phyloP scores from a whole-genome alignment of 2,329 filamentous ascomycete genomes.

The Paecilomyces dactylethromorphus region DNA sequence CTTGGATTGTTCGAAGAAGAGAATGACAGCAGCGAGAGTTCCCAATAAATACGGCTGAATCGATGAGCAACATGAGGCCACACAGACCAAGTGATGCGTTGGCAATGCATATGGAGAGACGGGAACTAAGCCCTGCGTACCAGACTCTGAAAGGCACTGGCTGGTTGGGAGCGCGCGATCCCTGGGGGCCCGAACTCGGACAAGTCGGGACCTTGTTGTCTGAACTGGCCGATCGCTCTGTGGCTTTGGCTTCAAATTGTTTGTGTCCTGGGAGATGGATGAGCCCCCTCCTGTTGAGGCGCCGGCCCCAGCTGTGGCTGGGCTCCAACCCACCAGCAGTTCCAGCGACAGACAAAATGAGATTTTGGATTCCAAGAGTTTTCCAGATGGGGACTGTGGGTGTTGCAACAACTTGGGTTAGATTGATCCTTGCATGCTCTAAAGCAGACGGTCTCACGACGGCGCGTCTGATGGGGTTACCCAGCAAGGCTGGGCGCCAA shows the following conservation, averaged over 20 bases:
- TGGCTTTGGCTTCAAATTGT: neutral
- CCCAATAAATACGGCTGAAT: neutral
- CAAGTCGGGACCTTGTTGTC: neutral
- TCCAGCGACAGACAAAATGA: neutral
- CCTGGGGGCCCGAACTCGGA: neutral
- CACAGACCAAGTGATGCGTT: conserved; percentile 18
- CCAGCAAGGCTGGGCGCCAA: neutral
- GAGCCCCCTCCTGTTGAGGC: neutral
- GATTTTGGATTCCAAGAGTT: neutral
- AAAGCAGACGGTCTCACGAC: neutral
- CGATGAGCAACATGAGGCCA: conserved; percentile 1
- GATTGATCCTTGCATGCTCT: neutral
- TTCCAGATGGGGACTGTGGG: neutral
- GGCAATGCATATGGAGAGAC: conserved; percentile 11
- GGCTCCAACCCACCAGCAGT: neutral
- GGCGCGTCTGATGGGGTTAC: neutral
- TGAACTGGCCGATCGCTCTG: neutral
- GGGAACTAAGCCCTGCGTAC: conserved; percentile 3
- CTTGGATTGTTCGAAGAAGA: neutral
- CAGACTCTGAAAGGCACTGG: neutral
- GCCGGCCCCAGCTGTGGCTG: neutral
- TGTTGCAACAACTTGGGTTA: neutral
- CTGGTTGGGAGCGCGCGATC: neutral
- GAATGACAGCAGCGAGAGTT: neutral
- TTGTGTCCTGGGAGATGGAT: neutral